phyloP scores from a whole-genome alignment of 2,329 filamentous ascomycete species.

The Arthrobotrys sinensis region DNA sequence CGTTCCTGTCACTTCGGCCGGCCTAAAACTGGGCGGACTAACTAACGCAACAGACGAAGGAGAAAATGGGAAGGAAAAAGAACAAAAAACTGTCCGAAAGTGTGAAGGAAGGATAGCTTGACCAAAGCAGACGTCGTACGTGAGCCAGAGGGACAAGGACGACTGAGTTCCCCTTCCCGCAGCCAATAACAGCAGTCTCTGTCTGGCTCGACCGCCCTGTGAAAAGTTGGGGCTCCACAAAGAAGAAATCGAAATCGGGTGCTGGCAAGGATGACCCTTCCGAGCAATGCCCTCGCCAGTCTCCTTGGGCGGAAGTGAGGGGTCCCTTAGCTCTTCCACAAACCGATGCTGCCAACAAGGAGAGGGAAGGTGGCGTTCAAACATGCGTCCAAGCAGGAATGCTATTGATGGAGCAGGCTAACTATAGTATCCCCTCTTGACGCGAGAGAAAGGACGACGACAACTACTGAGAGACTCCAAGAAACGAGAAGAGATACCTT shows the following conservation, averaged over 20 bases:
- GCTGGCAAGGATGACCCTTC: constrained; percentile 59
- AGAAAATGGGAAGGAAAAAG: constrained; percentile 9
- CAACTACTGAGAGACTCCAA: not conserved
- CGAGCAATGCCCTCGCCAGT: constrained; percentile 44
- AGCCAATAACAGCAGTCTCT: constrained; percentile 53
- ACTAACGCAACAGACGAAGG: constrained; percentile 6
- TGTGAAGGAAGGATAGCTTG: constrained; percentile 15
- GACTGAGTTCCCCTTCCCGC: constrained; percentile 32
- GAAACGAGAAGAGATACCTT: not conserved
- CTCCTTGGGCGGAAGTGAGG: constrained; percentile 49
- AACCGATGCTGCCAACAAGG: constrained; percentile 36
- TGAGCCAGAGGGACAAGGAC: not conserved
- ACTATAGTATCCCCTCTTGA: constrained; percentile 6
- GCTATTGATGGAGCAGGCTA: constrained; percentile 15
- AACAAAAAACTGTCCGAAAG: constrained; percentile 14
- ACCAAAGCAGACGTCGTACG: constrained; percentile 12
- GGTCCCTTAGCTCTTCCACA: constrained; percentile 44
- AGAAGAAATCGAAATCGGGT: constrained; percentile 58
- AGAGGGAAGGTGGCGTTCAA: constrained; percentile 38
- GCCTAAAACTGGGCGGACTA: constrained; percentile 9
- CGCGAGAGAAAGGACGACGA: not conserved
- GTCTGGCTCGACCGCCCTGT: constrained; percentile 24
- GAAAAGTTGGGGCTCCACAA: constrained; percentile 60
- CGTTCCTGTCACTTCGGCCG: constrained; percentile 3
- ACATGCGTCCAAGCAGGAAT: constrained; percentile 31